Conservation (phyloP, 2,329 filamentous ascomycete species). For the Arthroderma sp. region DNA sequence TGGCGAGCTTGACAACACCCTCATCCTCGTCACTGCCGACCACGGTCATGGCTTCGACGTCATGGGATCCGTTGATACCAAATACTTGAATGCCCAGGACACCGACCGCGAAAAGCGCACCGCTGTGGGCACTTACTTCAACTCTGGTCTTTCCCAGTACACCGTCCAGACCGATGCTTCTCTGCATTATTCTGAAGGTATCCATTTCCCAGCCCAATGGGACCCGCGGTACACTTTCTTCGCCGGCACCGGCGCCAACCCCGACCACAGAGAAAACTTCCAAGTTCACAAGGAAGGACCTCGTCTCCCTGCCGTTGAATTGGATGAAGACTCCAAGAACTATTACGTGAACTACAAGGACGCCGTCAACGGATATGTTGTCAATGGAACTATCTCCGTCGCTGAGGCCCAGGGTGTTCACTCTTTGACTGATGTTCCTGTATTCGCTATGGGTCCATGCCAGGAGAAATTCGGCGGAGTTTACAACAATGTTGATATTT, state of each 20-base stretch:
- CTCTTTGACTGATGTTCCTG: conserved; percentile 63
- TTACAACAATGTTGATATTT: conserved; percentile 28
- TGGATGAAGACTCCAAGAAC: conserved; percentile 39
- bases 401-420: conserved; percentile 56
- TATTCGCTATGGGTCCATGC: conserved; percentile 68
- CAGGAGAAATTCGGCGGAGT: conserved; percentile 59
- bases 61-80: conserved; percentile 67
- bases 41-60: conserved; percentile 86
- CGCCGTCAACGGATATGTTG: conserved; percentile 50
- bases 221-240: conserved; percentile 72
- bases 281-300: conserved; percentile 54
- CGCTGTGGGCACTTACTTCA: conserved; percentile 60
- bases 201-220: conserved; percentile 73
- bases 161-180: conserved; percentile 45
- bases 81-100: conserved; percentile 55
- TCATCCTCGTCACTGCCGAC: conserved; percentile 71
- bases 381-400: conserved; percentile 62
- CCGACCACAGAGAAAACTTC: conserved; percentile 67
- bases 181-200: conserved; percentile 54
- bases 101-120: conserved; percentile 59
- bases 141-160: conserved; percentile 67
- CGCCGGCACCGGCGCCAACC: conserved; percentile 55
- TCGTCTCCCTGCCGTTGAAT: conserved; percentile 46
- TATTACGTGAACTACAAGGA: conserved; percentile 59
- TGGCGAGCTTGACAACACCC: conserved; percentile 57